phyloP scores from a whole-genome alignment of 2,329 filamentous ascomycete species.

The Purpureocillium lavendulum region DNA sequence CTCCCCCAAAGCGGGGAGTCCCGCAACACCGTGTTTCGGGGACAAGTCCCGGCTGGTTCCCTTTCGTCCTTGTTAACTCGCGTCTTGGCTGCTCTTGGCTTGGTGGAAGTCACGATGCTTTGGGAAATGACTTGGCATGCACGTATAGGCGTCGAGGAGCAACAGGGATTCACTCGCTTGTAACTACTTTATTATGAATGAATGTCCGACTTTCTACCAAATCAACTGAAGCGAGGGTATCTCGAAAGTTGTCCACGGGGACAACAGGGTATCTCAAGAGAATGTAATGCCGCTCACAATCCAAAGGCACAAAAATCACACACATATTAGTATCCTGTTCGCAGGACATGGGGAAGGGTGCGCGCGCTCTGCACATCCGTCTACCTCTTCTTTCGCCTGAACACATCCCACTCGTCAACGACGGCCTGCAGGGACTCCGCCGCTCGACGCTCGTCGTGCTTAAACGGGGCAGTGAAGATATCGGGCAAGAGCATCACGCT shows the following conservation, averaged over 20 bases:
- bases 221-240: neutral
- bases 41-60: too few relatives aligned
- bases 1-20: too few relatives aligned
- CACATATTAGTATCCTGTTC: too few relatives aligned
- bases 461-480: slow-evolving; percentile 54
- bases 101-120: too few relatives aligned
- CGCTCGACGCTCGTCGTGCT: slow-evolving; percentile 50
- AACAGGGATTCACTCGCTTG: neutral
- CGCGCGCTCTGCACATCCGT: too few relatives aligned
- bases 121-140: too few relatives aligned
- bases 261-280: slow-evolving; percentile 18
- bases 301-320: too few relatives aligned
- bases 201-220: neutral
- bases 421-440: slow-evolving; percentile 43
- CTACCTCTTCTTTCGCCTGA: slow-evolving; percentile 39
- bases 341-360: too few relatives aligned
- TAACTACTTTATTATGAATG: slow-evolving; percentile 1
- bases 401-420: slow-evolving; percentile 38
- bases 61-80: too few relatives aligned
- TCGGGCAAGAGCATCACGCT: slow-evolving; percentile 52
- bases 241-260: neutral
- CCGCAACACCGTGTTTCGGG: too few relatives aligned
- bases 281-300: neutral
- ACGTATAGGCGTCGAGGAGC: too few relatives aligned
- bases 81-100: too few relatives aligned